Evolutionary conservation across 495 filamentous ascomycete genomes (phyloP), one percentile per base, ranked within the genome.

Genomic region (Neohortaea acidophila): DNA sequence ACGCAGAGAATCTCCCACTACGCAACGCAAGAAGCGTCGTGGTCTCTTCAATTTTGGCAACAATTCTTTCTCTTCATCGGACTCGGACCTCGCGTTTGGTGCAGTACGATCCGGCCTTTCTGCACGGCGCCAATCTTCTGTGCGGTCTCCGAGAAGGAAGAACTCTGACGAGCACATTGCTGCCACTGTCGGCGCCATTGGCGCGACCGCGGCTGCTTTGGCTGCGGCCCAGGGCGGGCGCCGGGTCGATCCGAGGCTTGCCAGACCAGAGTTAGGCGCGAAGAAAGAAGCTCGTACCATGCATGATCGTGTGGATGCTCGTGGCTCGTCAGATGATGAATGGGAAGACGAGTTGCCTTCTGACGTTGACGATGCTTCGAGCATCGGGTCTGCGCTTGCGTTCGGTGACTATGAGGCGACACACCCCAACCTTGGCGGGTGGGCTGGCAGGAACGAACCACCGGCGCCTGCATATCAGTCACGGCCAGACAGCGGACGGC

Each of bases 1-100:
- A 36, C 61, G 58, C 10, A 44, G 46, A 26, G 47, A 33, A 12
- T 24, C 21, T 25, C 21, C 31, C 13, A 21, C 32, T 17, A 39
- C 55, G 14, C 38, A 25, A 6, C 53, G 52, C 9, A 50, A 56
- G 15, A 67, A 65, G 39, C 62, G 61, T 49, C 60, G 55, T 23
- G 66, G 72, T 19, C 70, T 79, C 47, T 79, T 79, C 56, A 67
- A 59, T 31, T 72, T 77, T 48, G 63, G 64, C 21, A 72, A 72
- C 45, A 66, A 60, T 1, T 78, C 74, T 4, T 70, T 69, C 1
- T 75, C 72, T 0, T 75, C 73, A 1, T 59, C 70, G 7, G 70
- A 72, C 49, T 56, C 57, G 15, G 69, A 68, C 43, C 56, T 77
- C 13, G 67, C 65, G 0, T 75, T 69, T 30, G 51, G 48, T 9